Conservation (phyloP, 495 filamentous ascomycete species). For the Neurospora sp. region DNA sequence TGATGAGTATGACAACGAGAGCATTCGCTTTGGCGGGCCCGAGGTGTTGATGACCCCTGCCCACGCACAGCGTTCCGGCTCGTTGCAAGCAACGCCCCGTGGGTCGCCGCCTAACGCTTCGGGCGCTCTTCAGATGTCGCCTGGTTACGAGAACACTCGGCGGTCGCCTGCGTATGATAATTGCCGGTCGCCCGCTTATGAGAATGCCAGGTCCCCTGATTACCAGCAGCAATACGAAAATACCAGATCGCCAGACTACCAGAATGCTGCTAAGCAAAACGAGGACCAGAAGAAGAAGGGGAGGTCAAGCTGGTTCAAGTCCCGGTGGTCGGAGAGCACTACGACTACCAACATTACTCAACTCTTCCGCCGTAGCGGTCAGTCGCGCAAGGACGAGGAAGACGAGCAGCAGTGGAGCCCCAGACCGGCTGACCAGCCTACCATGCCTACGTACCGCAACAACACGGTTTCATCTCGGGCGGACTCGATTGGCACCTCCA, state of each 20-base stretch:
- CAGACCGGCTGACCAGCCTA: neutral
- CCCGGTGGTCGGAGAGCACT: constrained; percentile 85
- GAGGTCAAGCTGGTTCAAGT: constrained; percentile 83
- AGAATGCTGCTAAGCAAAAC: constrained; percentile 41
- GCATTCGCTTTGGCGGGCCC: constrained; percentile 33
- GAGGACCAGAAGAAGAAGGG: constrained; percentile 88
- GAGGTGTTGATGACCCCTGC: constrained; percentile 38
- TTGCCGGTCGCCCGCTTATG: constrained; percentile 28
- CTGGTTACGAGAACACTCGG: constrained; percentile 32
- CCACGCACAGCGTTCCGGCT: constrained; percentile 45
- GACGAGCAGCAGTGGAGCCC: constrained; percentile 16
- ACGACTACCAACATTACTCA: constrained; percentile 59
- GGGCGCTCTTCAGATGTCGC: constrained; percentile 22
- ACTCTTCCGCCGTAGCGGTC: constrained; percentile 41
- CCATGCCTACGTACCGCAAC: constrained; percentile 7
- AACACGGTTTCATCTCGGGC: constrained; percentile 48
- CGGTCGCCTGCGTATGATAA: neutral
- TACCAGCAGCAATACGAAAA: constrained; percentile 29
- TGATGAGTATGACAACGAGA: constrained; percentile 49
- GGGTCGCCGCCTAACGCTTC: constrained; percentile 59
- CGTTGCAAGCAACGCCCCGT: constrained; percentile 42
- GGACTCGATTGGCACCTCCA: constrained; percentile 45
- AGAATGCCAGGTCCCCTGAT: constrained; percentile 33
- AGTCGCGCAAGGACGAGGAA: constrained; percentile 35
- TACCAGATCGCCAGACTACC: constrained; percentile 32